Evolutionary conservation across 1,284 basidiomycete species (phyloP), one percentile per base, ranked within the genome.

Genomic region (Mycosarcoma maydis): DNA sequence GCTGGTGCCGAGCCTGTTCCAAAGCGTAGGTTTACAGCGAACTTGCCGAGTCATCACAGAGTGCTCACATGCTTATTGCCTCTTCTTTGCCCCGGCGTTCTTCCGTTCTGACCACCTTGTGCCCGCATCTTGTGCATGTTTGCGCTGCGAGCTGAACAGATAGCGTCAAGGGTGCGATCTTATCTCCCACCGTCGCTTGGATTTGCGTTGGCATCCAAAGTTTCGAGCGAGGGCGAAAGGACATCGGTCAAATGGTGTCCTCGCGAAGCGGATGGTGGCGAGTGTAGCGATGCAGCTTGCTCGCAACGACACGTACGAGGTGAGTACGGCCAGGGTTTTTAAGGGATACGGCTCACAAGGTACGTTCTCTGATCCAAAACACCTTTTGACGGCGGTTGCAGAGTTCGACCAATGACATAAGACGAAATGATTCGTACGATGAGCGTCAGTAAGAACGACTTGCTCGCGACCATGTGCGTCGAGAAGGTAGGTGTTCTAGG

Each of bases 1-100:
- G 8, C 45, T 65, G 54, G 61, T 65, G 42, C 61, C 61, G 55
- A 65, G 50, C 48, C 36, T 65, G 20, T 54, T 65, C 8, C 47
- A 49, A 44, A 65, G 50, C 54, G 61, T 65, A 65, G 50, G 61
- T 64, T 20, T 16, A 11, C 14, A 20, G 32, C 3, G 9, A n/a
- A 17, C 10, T 4, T 17, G 19, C 1, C 8, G 9, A 42, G 17
- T 17, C 38, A 8, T 36, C 24, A 47, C 24, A 40, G 32, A 37
- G 32, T 47, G 52, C 40, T 48, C 44, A 27, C 34, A 3, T 22
- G 11, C 39, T 38, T 20, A 5, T 50, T 29, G 13, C 13, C 29
- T 24, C n/a, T 17, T 14, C 14, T 20, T 9, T 22, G 34, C 8
- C 33, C 26, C 19, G 16, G 11, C 13, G 16, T 29, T 27, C 3